phyloP scores from a whole-genome alignment of 768 basidiomycete genomes.

The Leccinum disarticulatum region DNA sequence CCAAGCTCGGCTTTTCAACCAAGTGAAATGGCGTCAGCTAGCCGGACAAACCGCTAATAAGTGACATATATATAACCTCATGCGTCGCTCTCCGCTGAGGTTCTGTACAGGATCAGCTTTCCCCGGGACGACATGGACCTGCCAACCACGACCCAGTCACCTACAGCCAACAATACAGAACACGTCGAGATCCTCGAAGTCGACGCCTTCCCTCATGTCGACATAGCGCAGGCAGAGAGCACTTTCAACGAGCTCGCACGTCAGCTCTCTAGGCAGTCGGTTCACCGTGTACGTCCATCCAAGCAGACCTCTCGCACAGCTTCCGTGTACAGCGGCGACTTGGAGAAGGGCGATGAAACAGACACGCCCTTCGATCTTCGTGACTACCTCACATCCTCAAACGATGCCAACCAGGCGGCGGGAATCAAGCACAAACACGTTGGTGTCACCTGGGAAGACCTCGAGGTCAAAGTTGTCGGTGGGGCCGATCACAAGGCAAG shows the following conservation, averaged over 20 bases:
- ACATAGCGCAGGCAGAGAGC: slow-evolving; percentile 50
- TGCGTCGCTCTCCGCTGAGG: not conserved
- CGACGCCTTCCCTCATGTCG: slow-evolving; percentile 37
- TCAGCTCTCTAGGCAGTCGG: slow-evolving; percentile 23
- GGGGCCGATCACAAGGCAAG: slow-evolving; percentile 56
- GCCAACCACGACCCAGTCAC: not conserved
- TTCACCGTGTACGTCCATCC: slow-evolving; percentile 5
- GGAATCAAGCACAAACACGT: slow-evolving; percentile 76
- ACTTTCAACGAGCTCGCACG: slow-evolving; percentile 58
- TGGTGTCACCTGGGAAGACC: slow-evolving; percentile 71
- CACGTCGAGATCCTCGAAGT: slow-evolving; percentile 24
- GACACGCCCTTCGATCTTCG: slow-evolving; percentile 56
- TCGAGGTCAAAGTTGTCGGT: slow-evolving; percentile 62
- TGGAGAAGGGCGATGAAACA: slow-evolving; percentile 41
- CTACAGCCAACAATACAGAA: not conserved
- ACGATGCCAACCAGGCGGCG: slow-evolving; percentile 61
- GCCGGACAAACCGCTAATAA: not conserved
- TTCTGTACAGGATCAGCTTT: not conserved
- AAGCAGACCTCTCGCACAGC: slow-evolving; percentile 24
- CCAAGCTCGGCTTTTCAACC: not conserved
- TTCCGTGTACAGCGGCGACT: slow-evolving; percentile 32
- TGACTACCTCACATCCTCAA: slow-evolving; percentile 65
- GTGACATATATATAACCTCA: slow-evolving; percentile 15
- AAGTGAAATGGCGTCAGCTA: not conserved
- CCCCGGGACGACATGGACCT: slow-evolving; percentile 8